Conservation (phyloP, 2,329 filamentous ascomycete species). For the Chaetomiaceae sp. region DNA sequence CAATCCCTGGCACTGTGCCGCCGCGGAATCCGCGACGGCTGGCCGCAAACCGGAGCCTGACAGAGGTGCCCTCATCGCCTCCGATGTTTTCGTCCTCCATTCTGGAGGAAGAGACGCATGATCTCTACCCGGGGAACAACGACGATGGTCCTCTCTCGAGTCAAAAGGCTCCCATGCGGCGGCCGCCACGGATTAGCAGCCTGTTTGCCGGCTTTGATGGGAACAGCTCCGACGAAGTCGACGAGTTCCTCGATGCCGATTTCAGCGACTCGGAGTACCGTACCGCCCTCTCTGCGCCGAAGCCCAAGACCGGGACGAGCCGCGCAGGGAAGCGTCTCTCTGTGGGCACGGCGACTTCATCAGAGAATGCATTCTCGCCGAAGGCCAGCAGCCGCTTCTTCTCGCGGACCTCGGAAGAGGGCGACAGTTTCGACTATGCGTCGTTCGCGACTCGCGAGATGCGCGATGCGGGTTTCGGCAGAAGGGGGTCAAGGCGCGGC, state of each 20-base stretch:
- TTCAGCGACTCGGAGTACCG: constrained; percentile 63
- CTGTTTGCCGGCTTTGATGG: constrained; percentile 83
- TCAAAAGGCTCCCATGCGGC: constrained; percentile 57
- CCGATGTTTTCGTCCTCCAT: constrained; percentile 29
- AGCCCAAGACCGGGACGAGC: constrained; percentile 41
- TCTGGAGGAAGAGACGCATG: constrained; percentile 44
- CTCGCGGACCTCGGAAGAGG: constrained; percentile 16
- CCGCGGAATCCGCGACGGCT: constrained; percentile 58
- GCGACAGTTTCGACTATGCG: constrained; percentile 18
- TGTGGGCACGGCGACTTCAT: constrained; percentile 37
- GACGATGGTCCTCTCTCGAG: constrained; percentile 69
- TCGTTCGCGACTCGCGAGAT: constrained; percentile 19
- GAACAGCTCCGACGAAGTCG: constrained; percentile 61
- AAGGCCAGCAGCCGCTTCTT: constrained; percentile 27
- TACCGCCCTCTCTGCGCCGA: constrained; percentile 61
- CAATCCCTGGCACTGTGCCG: constrained; percentile 50
- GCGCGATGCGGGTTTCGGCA: constrained; percentile 24
- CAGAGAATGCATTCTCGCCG: constrained; percentile 38
- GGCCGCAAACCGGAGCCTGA: constrained; percentile 41
- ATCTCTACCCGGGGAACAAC: constrained; percentile 74
- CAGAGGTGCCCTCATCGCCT: constrained; percentile 50
- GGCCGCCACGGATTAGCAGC: constrained; percentile 73
- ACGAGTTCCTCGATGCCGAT: constrained; percentile 59
- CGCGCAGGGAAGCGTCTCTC: constrained; percentile 42
- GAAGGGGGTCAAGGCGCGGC: constrained; percentile 23